A percentile compares a stretch with the other conserved stretches of the same genome.
These are phyloP conservation scores for Trapa incisa DNA, from an alignment of 345 rosid species.

Conservation along the genomic window DNA sequence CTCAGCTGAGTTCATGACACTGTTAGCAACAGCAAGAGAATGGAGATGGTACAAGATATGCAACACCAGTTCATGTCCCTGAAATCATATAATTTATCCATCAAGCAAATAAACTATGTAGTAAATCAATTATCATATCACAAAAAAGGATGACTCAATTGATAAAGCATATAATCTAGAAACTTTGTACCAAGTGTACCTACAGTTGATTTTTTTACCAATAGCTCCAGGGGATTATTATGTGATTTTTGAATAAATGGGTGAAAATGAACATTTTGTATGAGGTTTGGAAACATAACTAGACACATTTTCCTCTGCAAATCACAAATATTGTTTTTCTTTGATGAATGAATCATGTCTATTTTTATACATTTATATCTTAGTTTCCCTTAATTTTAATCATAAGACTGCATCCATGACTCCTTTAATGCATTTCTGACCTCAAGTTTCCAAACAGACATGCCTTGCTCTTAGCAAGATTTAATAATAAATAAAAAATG, in stretches of 20 bases:
- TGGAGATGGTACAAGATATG: slow-evolving; percentile 70
- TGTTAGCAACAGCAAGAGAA: slow-evolving; percentile 35
- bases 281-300: not conserved
- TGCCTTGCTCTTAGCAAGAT: not conserved
- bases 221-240: not conserved
- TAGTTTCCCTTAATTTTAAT: not conserved
- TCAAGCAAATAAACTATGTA: not conserved
- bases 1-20: slow-evolving; percentile 34
- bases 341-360: too few species aligned
- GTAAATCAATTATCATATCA: not conserved
- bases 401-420: not conserved
- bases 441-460: not conserved
- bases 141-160: not conserved
- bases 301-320: not conserved
- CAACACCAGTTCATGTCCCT: slow-evolving; percentile 92
- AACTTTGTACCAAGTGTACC: not conserved
- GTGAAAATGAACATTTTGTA: not conserved
- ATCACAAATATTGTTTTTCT: not conserved
- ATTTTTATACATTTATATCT: too few species aligned
- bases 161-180: not conserved
- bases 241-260: not conserved
- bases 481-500: not conserved
- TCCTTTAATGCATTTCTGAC: not conserved
- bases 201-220: too few species aligned
- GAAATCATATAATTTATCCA: slow-evolving; percentile 9